phyloP scores from a whole-genome alignment of 495 filamentous ascomycete genomes.

The Annulohypoxylon maeteangense region DNA sequence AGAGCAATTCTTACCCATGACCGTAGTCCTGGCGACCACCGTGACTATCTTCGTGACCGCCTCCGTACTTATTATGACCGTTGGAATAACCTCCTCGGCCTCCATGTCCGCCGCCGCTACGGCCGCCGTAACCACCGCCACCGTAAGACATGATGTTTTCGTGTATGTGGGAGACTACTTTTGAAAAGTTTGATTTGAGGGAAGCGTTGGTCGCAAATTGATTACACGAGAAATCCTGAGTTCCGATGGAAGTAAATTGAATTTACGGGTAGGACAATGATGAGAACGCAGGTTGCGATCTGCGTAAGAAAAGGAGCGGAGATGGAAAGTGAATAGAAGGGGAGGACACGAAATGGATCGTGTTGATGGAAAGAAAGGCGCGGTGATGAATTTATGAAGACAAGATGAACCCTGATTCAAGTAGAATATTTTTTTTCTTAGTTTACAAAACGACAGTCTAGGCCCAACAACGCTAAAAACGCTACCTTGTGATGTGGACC shows the following conservation, averaged over 20 bases:
- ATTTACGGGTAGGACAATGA: conserved; percentile 41
- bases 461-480: conserved; percentile 25
- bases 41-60: conserved; percentile 16
- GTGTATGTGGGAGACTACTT: conserved; percentile 6
- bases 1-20: conserved; percentile 43
- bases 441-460: conserved; percentile 32
- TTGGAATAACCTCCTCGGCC: conserved; percentile 56
- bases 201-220: conserved; percentile 41
- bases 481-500: conserved; percentile 8
- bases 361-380: conserved; percentile 30
- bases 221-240: conserved; percentile 12
- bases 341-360: conserved; percentile 13
- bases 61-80: conserved; percentile 57
- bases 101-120: conserved; percentile 50
- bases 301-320: conserved; percentile 43
- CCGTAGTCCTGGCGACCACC: conserved; percentile 51
- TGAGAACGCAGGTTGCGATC: conserved; percentile 32
- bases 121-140: conserved; percentile 69
- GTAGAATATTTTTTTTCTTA: conserved; percentile 39
- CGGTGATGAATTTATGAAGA: conserved; percentile 40
- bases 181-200: background rate
- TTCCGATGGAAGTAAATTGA: conserved; percentile 32
- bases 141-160: conserved; percentile 74
- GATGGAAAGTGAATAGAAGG: conserved; percentile 14
- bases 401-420: conserved; percentile 29